phyloP scores from a whole-genome alignment of 2,329 filamentous ascomycete species.

The Penicillium decumbens region DNA sequence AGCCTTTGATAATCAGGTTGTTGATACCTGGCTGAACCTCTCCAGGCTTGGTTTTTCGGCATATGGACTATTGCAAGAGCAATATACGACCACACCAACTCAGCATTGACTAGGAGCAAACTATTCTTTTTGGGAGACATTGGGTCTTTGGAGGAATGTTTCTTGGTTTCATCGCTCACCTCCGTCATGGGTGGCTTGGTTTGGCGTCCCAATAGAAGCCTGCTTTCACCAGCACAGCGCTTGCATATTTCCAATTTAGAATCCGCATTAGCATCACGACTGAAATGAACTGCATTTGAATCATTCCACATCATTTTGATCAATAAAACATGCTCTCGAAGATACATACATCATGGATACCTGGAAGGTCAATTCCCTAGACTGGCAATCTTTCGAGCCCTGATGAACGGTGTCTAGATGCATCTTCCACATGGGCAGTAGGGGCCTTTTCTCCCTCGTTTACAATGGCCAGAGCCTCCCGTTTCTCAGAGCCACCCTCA shows the following conservation, averaged over 20 bases:
- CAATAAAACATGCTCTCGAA: neutral
- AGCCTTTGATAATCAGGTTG: neutral
- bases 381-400: neutral
- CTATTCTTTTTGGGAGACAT: neutral
- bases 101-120: neutral
- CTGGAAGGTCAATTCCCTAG: neutral
- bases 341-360: neutral
- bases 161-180: neutral
- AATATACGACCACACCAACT: neutral
- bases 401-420: neutral
- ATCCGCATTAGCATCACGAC: slow-evolving; percentile 11
- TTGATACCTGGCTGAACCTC: neutral
- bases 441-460: slow-evolving; percentile 1
- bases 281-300: slow-evolving; percentile 3
- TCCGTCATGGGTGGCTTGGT: neutral
- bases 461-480: slow-evolving; percentile 17
- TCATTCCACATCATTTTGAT: neutral
- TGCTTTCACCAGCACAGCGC: slow-evolving; percentile 1
- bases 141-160: neutral
- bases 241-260: slow-evolving; percentile 9
- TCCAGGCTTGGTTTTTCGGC: neutral
- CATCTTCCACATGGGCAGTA: slow-evolving; percentile 6
- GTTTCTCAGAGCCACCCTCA: slow-evolving; percentile 26
- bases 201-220: neutral
- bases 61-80: neutral